Conservation (phyloP, 1,284 basidiomycete genomes). For the Cryptococcus sp. region DNA sequence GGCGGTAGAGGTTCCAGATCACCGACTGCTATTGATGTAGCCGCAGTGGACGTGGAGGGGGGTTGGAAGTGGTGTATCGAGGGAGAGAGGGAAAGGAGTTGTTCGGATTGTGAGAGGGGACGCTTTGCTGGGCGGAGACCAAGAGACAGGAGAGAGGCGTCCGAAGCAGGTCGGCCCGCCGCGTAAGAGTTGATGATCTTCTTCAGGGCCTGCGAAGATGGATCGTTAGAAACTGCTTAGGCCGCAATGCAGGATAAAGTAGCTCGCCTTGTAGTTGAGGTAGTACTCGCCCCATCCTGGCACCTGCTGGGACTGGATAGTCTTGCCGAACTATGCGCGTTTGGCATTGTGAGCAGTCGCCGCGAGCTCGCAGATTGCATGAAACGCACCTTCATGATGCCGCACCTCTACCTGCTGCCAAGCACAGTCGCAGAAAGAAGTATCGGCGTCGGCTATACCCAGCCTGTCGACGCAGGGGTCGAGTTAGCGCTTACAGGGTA, state of each 20-base stretch:
- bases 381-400: neutral
- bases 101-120: conserved; percentile 43
- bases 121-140: conserved; percentile 72
- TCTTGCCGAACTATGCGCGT: conserved; percentile 90
- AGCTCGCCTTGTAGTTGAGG: conserved; percentile 84
- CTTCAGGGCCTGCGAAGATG: conserved; percentile 40
- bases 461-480: too few relatives aligned
- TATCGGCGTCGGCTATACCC: too few relatives aligned
- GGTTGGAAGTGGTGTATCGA: conserved; percentile 1
- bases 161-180: conserved; percentile 80
- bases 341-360: neutral
- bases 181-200: conserved; percentile 96
- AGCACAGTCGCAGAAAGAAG: neutral
- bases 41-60: conserved; percentile 1
- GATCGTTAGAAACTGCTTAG: too few relatives aligned
- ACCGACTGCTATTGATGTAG: conserved; percentile 1
- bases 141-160: conserved; percentile 82
- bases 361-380: neutral
- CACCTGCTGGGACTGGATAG: conserved; percentile 93
- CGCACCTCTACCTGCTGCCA: neutral
- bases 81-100: conserved; percentile 7
- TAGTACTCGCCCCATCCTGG: conserved; percentile 97
- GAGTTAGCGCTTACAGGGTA: too few relatives aligned
- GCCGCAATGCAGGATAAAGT: too few relatives aligned
- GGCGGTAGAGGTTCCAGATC: conserved; percentile 52